phyloP scores from a whole-genome alignment of 2,329 filamentous ascomycete species.

The Talaromyces sp. region DNA sequence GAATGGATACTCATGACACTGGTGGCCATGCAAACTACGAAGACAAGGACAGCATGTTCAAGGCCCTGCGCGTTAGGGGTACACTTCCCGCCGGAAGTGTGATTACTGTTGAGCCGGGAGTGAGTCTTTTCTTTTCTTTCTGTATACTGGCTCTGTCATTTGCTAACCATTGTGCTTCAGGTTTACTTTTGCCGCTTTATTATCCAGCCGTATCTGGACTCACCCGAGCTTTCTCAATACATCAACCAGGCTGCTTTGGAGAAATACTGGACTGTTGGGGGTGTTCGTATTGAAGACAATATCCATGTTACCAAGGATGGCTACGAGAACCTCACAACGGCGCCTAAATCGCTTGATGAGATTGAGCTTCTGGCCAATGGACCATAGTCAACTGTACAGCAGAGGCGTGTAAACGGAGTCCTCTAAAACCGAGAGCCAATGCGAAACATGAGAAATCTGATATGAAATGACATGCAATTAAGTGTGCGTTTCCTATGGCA shows the following conservation, averaged over 20 bases:
- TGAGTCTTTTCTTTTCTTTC: conserved; percentile 40
- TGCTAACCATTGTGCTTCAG: conserved; percentile 29
- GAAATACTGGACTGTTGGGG: conserved; percentile 82
- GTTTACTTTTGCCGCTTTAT: conserved; percentile 92
- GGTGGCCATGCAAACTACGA: conserved; percentile 72
- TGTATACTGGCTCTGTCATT: not conserved
- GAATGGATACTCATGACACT: conserved; percentile 88
- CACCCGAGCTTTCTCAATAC: conserved; percentile 67
- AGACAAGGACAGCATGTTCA: conserved; percentile 79
- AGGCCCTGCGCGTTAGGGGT: conserved; percentile 76
- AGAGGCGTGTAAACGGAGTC: not conserved
- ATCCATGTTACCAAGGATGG: conserved; percentile 74
- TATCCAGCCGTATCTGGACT: conserved; percentile 71
- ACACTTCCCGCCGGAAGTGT: conserved; percentile 72
- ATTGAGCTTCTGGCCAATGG: conserved; percentile 43
- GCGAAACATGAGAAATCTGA: not conserved
- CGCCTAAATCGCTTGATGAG: conserved; percentile 68
- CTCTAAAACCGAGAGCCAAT: too few species aligned
- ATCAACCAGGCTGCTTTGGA: conserved; percentile 71
- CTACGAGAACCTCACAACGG: conserved; percentile 76
- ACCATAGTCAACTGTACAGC: not conserved
- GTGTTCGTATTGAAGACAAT: conserved; percentile 90
- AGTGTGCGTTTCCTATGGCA: too few species aligned
- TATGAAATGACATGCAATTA: not conserved
- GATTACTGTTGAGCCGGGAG: conserved; percentile 90